Conservation (phyloP, 768 basidiomycete genomes). For the Pluteus cervinus region DNA sequence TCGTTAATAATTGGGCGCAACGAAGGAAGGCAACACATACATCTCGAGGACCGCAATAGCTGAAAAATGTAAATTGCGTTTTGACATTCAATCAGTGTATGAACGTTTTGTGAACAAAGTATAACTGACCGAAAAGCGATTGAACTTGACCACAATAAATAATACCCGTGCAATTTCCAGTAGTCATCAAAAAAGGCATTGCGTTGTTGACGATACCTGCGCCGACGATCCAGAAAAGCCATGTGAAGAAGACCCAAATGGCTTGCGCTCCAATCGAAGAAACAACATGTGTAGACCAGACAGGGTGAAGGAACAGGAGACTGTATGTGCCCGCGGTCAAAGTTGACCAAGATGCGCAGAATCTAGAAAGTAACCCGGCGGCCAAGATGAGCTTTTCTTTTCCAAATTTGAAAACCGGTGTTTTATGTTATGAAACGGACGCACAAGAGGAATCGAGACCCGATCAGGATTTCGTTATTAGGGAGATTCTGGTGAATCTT, state of each 20-base stretch:
- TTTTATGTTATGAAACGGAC: conserved; percentile 11
- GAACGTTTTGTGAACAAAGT: not conserved
- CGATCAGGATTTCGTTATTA: conserved; percentile 34
- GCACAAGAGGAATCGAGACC: conserved; percentile 44
- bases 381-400: not conserved
- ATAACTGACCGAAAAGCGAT: conserved; percentile 44
- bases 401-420: not conserved
- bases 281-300: conserved; percentile 45
- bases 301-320: conserved; percentile 56
- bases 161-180: conserved; percentile 32
- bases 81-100: not conserved
- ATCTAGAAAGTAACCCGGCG: conserved; percentile 28
- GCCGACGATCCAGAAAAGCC: conserved; percentile 56
- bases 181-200: conserved; percentile 36
- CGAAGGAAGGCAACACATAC: conserved; percentile 24
- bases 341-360: conserved; percentile 55
- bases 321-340: conserved; percentile 45
- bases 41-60: conserved; percentile 47
- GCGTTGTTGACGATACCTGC: conserved; percentile 45
- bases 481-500: conserved; percentile 47
- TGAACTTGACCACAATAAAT: conserved; percentile 56
- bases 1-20: no score
- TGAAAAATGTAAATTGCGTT: conserved; percentile 12
- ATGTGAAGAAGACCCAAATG: conserved; percentile 53
- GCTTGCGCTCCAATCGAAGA: conserved; percentile 55